Evolutionary conservation across 139 green algal genomes (phyloP).

Genomic region (Micractinium sp.): DNA sequence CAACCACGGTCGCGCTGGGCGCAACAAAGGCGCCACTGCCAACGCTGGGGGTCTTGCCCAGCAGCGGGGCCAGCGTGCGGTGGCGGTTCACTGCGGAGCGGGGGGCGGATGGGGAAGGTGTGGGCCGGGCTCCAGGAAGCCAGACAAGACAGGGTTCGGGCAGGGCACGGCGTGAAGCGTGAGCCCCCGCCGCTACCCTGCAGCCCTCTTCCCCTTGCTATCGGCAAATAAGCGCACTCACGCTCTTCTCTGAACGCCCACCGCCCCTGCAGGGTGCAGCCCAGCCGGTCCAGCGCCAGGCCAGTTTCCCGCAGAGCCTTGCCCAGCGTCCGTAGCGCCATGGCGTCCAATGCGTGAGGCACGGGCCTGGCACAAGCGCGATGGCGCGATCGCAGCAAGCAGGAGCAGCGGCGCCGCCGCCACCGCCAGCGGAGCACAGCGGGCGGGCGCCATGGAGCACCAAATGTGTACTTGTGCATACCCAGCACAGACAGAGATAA

Average conservation of each 20-base stretch:
- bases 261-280: constrained; percentile 86
- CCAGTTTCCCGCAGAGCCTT: constrained; percentile 86
- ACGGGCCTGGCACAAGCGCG: too few relatives aligned
- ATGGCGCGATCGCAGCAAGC: not conserved
- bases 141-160: not conserved
- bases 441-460: too few relatives aligned
- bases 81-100: constrained; percentile 75
- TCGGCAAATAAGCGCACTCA: constrained; percentile 51
- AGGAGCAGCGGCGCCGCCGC: not conserved
- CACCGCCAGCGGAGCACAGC: not conserved
- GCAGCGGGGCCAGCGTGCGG: constrained; percentile 73
- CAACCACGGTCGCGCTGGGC: constrained; percentile 85
- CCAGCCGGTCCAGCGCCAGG: constrained; percentile 90
- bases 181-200: not conserved
- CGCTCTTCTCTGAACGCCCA: constrained; percentile 88
- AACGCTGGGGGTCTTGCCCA: constrained; percentile 68
- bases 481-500: too few relatives aligned
- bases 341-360: not conserved
- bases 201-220: too few relatives aligned
- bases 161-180: not conserved
- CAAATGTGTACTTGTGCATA: too few relatives aligned
- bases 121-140: not conserved
- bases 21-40: constrained; percentile 83
- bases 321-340: constrained; percentile 5
- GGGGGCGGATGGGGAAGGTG: not conserved